Evolutionary conservation across 23 red algal genomes (phyloP).

Genomic region (Pyropia yezoensis): DNA sequence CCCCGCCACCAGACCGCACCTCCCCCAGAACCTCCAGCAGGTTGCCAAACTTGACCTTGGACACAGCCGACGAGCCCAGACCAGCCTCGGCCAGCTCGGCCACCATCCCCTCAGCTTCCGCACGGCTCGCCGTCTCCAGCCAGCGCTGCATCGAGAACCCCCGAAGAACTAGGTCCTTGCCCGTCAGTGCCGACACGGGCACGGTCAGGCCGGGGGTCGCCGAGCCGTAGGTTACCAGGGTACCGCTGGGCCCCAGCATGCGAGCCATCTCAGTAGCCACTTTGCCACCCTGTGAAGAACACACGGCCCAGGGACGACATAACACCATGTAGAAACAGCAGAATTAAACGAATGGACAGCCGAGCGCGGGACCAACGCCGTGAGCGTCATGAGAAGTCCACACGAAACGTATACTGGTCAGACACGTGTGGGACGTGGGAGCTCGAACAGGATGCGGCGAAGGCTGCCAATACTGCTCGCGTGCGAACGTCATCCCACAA

Average conservation of each 20-base stretch:
- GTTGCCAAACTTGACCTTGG: constrained; percentile 44
- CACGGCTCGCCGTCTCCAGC: constrained; percentile 27
- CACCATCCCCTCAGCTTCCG: constrained; percentile 41
- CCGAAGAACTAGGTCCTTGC: constrained; percentile 5
- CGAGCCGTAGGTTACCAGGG: constrained; percentile 58
- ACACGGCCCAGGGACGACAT: too few relatives aligned
- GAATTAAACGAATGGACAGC: too few relatives aligned
- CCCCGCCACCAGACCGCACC: constrained; percentile 14
- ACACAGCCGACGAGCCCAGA: constrained; percentile 17
- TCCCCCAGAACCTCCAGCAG: constrained; percentile 26
- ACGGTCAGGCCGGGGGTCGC: neutral
- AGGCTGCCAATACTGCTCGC: constrained; percentile 7
- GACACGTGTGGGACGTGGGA: too few relatives aligned
- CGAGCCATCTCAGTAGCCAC: constrained; percentile 12
- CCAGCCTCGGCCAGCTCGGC: constrained; percentile 29
- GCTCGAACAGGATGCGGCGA: constrained; percentile 5
- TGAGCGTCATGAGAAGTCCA: too few relatives aligned
- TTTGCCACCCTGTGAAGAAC: constrained; percentile 3
- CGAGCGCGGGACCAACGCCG: too few relatives aligned
- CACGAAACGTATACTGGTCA: too few relatives aligned
- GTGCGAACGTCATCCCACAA: constrained; percentile 1
- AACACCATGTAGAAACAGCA: too few relatives aligned
- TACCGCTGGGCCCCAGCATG: constrained; percentile 9
- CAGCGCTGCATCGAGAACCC: constrained; percentile 46
- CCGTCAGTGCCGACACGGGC: constrained; percentile 12